phyloP scores from a whole-genome alignment of 1,139 yeast species.

The Yamadazyma dushanensis region DNA sequence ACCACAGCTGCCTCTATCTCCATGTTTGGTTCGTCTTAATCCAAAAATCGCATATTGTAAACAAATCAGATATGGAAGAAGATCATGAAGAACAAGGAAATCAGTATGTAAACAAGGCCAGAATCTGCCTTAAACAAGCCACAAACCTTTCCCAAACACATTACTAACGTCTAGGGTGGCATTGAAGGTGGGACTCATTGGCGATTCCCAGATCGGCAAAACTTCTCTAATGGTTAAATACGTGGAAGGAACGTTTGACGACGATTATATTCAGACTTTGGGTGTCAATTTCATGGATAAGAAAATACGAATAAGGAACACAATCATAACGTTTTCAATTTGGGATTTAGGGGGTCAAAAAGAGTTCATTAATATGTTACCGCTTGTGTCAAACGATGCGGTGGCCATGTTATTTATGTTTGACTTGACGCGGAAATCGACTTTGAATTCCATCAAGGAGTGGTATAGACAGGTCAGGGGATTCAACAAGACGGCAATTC shows the following conservation, averaged over 20 bases:
- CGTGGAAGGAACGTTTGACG: conserved; percentile 92
- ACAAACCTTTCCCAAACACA: not conserved
- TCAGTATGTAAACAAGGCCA: conserved; percentile 31
- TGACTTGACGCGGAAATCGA: conserved; percentile 85
- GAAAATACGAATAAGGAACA: conserved; percentile 79
- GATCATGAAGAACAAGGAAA: conserved; percentile 34
- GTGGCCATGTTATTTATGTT: conserved; percentile 92
- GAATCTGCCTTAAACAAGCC: no score
- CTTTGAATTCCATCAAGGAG: conserved; percentile 83
- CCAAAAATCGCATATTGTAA: conserved; percentile 10
- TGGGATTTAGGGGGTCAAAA: conserved; percentile 98
- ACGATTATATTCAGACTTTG: conserved; percentile 86
- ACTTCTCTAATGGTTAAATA: conserved; percentile 96
- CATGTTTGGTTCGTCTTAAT: no score
- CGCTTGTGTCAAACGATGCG: conserved; percentile 90
- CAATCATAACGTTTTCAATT: conserved; percentile 86
- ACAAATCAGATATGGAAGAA: conserved; percentile 14
- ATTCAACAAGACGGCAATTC: conserved; percentile 87
- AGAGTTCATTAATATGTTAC: conserved; percentile 95
- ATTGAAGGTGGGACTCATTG: conserved; percentile 88
- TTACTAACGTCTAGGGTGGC: conserved; percentile 50
- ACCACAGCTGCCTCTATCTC: no score
- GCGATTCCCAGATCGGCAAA: conserved; percentile 98
- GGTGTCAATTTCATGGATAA: conserved; percentile 97
- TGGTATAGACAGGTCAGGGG: conserved; percentile 97